phyloP scores from a whole-genome alignment of 179 eudicot genomes.

The Silene vulgaris region DNA sequence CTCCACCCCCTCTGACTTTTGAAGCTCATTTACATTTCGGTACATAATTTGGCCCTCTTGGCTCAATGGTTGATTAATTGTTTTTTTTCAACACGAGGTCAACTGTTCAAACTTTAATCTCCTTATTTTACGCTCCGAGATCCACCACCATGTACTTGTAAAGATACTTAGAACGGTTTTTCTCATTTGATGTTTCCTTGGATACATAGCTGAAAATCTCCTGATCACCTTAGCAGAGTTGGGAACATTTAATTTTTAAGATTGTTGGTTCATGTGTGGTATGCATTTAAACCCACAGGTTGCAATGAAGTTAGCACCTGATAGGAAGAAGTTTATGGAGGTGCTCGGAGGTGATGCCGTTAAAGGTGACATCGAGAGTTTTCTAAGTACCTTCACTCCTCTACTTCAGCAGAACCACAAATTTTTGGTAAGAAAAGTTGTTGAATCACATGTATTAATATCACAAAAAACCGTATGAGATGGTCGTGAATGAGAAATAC shows the following conservation, averaged over 20 bases:
- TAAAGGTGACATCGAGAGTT: slow-evolving; percentile 55
- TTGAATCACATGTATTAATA: neutral
- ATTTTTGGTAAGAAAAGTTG: slow-evolving; percentile 52
- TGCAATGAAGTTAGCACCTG: slow-evolving; percentile 82
- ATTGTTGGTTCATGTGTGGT: neutral
- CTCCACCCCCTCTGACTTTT: too few relatives aligned
- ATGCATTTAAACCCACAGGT: slow-evolving; percentile 42
- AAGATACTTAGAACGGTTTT: too few relatives aligned
- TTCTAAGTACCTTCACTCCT: slow-evolving; percentile 58
- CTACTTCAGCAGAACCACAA: slow-evolving; percentile 65
- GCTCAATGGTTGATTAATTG: neutral
- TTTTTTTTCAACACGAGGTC: neutral
- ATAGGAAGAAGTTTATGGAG: slow-evolving; percentile 80
- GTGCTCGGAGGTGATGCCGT: slow-evolving; percentile 54
- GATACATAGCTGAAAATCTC: neutral
- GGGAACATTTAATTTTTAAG: neutral
- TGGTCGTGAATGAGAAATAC: neutral
- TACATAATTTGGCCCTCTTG: neutral
- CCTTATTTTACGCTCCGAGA: too few relatives aligned
- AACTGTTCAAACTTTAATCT: neutral
- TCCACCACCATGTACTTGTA: too few relatives aligned
- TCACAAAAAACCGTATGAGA: neutral
- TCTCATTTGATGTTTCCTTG: neutral
- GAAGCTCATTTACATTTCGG: too few relatives aligned
- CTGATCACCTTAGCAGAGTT: neutral